Percentiles rank a stretch among this genome's conserved stretches.
These are phyloP conservation scores for Coelastrella sp. DNA, from an alignment of 139 green algal genomes.

Conservation along the genomic window DNA sequence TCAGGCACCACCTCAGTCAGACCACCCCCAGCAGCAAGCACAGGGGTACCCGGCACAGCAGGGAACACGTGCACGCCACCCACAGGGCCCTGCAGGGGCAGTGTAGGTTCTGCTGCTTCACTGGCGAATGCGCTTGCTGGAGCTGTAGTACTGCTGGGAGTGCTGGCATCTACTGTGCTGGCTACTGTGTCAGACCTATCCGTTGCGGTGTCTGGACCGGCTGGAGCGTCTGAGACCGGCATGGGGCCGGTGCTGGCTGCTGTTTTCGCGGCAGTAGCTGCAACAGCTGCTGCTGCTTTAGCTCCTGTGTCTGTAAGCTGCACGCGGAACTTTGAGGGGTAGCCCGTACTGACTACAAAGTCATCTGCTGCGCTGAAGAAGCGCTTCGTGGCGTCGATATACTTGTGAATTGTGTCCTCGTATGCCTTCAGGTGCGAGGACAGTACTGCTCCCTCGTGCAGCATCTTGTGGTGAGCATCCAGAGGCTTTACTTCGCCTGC, in stretches of 20 bases:
- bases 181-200: not conserved
- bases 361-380: conserved; percentile 14
- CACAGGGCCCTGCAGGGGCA: not conserved
- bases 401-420: not conserved
- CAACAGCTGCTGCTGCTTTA: conserved; percentile 6
- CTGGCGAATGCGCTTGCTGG: not conserved
- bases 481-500: not conserved
- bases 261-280: not conserved
- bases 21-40: not conserved
- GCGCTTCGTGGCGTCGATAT: not conserved
- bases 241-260: not conserved
- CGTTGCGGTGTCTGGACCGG: not conserved
- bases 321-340: not conserved
- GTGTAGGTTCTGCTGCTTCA: not conserved
- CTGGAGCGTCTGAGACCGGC: not conserved
- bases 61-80: not conserved
- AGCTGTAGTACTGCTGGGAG: not conserved
- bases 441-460: conserved; percentile 13
- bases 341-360: conserved; percentile 14
- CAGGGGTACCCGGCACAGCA: conserved; percentile 11
- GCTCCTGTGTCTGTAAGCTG: not conserved
- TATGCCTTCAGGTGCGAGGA: not conserved
- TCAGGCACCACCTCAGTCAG: not conserved
- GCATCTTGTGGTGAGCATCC: conserved; percentile 38
- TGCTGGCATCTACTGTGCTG: not conserved